A percentile compares a stretch with the other conserved stretches of the same genome.
Conservation (phyloP, 352 stramenopile genomes). For the Paralagenidium karlingii region DNA sequence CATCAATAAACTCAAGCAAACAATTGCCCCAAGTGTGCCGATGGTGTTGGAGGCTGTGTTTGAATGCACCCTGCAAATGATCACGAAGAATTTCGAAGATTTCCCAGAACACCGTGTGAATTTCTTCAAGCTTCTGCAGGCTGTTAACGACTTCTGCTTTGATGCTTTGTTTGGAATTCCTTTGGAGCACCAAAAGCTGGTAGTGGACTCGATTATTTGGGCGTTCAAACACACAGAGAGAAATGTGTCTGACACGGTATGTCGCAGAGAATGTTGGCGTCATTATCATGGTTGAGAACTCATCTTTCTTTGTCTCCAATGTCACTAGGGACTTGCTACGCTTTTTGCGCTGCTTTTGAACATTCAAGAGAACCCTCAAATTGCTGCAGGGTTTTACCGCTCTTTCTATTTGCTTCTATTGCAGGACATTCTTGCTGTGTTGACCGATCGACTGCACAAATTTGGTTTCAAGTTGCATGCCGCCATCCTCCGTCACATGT, state of each 20-base stretch:
- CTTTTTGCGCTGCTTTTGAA: slow-evolving; percentile 94
- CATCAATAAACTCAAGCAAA: slow-evolving; percentile 94
- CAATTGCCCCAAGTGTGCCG: slow-evolving; percentile 77
- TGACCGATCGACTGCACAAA: slow-evolving; percentile 99
- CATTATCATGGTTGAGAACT: too few species aligned
- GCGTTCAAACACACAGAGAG: slow-evolving; percentile 99
- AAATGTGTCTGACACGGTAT: slow-evolving; percentile 94
- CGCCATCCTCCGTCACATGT: slow-evolving; percentile 96
- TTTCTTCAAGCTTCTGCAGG: slow-evolving; percentile 97
- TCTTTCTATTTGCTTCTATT: slow-evolving; percentile 92
- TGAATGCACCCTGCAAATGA: slow-evolving; percentile 98
- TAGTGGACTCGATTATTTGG: slow-evolving; percentile 99
- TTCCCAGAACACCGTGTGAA: slow-evolving; percentile 97
- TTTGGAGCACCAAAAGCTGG: slow-evolving; percentile 95
- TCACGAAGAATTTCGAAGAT: slow-evolving; percentile 99
- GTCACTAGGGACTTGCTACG: slow-evolving; percentile 85
- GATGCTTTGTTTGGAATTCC: slow-evolving; percentile 95
- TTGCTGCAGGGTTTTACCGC: slow-evolving; percentile 96
- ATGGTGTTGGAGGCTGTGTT: slow-evolving; percentile 97
- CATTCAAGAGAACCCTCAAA: slow-evolving; percentile 89
- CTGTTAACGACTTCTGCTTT: slow-evolving; percentile 94
- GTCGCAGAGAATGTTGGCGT: too few species aligned
- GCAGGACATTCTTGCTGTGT: slow-evolving; percentile 94
- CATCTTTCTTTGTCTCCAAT: background rate
- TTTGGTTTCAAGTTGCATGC: slow-evolving; percentile 98